Percentiles rank a stretch among this genome's conserved stretches.
Evolutionary conservation across 495 filamentous ascomycete genomes (phyloP).

Genomic region (Neurospora sp.): DNA sequence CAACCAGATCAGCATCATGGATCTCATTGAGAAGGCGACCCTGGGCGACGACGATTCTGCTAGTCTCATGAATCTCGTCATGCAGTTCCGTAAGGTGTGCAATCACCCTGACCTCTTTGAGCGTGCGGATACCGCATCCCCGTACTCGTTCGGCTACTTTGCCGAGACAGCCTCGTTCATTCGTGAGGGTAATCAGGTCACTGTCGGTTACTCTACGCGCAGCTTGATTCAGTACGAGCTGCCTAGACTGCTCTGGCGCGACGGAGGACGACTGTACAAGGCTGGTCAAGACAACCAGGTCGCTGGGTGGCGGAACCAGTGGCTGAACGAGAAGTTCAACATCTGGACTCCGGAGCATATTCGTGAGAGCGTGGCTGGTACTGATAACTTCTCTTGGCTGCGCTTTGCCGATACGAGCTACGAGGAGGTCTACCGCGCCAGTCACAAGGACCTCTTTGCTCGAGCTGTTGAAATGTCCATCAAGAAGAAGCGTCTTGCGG

Average conservation of each 20-base stretch:
- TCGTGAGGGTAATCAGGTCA: constrained; percentile 70
- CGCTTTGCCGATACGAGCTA: constrained; percentile 74
- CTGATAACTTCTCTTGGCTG: constrained; percentile 77
- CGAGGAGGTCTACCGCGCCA: constrained; percentile 57
- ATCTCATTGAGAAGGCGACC: constrained; percentile 94
- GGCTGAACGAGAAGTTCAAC: constrained; percentile 70
- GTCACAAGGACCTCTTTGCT: constrained; percentile 39
- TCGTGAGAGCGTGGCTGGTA: constrained; percentile 40
- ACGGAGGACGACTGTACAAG: constrained; percentile 65
- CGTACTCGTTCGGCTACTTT: constrained; percentile 70
- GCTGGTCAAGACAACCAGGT: constrained; percentile 61
- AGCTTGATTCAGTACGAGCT: constrained; percentile 76
- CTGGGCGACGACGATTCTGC: constrained; percentile 92
- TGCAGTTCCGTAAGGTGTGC: constrained; percentile 99
- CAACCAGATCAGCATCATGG: constrained; percentile 97
- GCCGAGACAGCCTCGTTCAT: constrained; percentile 93
- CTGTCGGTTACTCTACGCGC: constrained; percentile 78
- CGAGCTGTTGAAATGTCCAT: constrained; percentile 50
- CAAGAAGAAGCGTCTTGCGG: constrained; percentile 41
- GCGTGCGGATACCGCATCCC: constrained; percentile 81
- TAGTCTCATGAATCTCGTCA: constrained; percentile 97
- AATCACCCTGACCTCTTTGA: constrained; percentile 98
- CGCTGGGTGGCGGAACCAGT: constrained; percentile 68
- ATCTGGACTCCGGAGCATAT: constrained; percentile 81
- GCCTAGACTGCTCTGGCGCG: constrained; percentile 66